These are phyloP conservation scores for Nicotiana attenuata DNA, from an alignment of 257 asterid genomes.

Conservation along the genomic window DNA sequence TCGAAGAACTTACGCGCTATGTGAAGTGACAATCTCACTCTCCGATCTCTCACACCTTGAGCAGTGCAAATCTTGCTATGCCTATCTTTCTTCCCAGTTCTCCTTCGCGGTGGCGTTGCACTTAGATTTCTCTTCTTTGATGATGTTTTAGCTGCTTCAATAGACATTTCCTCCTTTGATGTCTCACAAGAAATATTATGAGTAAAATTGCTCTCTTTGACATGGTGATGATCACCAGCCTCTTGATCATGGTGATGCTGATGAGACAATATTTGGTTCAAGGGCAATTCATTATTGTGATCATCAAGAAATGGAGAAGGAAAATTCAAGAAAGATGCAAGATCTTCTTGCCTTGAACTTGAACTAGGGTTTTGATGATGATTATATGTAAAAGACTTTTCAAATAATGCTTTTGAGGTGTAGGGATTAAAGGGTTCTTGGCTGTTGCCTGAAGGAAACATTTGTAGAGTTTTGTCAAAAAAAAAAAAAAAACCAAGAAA, in stretches of 20 bases:
- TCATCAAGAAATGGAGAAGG: constrained; percentile 50
- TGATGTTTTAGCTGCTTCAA: neutral
- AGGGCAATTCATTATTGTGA: constrained; percentile 28
- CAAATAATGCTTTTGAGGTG: constrained; percentile 18
- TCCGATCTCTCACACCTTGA: constrained; percentile 60
- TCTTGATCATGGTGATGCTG: constrained; percentile 3
- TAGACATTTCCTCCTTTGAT: neutral
- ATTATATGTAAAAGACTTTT: constrained; percentile 16
- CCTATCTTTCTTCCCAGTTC: constrained; percentile 59
- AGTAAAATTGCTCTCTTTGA: neutral
- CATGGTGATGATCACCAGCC: neutral
- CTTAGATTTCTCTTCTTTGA: constrained; percentile 24
- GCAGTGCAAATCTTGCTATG: constrained; percentile 85
- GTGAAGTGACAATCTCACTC: constrained; percentile 66
- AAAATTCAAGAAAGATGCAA: constrained; percentile 31
- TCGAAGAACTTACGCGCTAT: constrained; percentile 72
- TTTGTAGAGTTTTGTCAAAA: neutral
- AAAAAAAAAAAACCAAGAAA: neutral
- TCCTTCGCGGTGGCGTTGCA: constrained; percentile 33
- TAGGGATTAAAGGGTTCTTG: constrained; percentile 17
- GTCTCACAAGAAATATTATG: neutral
- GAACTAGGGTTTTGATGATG: constrained; percentile 29
- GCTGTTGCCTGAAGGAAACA: constrained; percentile 37
- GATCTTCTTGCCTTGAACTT: constrained; percentile 14
- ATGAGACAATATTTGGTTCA: constrained; percentile 36